phyloP scores from a whole-genome alignment of 257 asterid species.

The Eustoma russellianum region DNA sequence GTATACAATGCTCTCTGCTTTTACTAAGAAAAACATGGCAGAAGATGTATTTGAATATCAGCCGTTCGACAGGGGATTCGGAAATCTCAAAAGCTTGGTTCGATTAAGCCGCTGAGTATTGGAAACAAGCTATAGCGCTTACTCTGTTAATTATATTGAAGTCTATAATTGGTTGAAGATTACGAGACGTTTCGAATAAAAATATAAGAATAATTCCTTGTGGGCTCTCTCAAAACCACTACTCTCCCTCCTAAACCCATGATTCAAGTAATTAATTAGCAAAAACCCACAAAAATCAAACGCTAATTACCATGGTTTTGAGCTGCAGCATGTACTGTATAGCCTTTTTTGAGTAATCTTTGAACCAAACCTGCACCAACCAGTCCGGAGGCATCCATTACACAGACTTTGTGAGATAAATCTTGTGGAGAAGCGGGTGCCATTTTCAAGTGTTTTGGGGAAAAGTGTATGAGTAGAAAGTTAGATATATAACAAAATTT shows the following conservation, averaged over 20 bases:
- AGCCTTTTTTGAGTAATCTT: conserved; percentile 64
- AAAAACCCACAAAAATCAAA: not conserved
- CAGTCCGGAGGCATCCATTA: conserved; percentile 81
- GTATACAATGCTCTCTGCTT: too few species aligned
- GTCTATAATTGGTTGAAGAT: too few species aligned
- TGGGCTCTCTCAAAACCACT: not conserved
- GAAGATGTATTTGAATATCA: too few species aligned
- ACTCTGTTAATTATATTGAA: too few species aligned
- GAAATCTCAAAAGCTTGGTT: too few species aligned
- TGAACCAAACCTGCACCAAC: conserved; percentile 68
- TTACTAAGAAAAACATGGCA: too few species aligned
- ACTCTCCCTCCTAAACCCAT: not conserved
- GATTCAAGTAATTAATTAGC: not conserved
- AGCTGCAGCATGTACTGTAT: conserved; percentile 84
- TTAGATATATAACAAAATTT: not conserved
- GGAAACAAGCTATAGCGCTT: too few species aligned
- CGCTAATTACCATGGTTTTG: conserved; percentile 36
- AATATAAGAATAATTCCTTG: too few species aligned
- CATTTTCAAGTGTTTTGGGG: conserved; percentile 2
- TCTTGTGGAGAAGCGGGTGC: conserved; percentile 10
- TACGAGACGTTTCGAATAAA: too few species aligned
- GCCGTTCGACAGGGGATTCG: too few species aligned
- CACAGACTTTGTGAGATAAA: conserved; percentile 46
- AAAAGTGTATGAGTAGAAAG: too few species aligned
- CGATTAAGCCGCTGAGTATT: not conserved